Conservation (phyloP, 768 basidiomycete genomes). For the Pisolithus sp. region DNA sequence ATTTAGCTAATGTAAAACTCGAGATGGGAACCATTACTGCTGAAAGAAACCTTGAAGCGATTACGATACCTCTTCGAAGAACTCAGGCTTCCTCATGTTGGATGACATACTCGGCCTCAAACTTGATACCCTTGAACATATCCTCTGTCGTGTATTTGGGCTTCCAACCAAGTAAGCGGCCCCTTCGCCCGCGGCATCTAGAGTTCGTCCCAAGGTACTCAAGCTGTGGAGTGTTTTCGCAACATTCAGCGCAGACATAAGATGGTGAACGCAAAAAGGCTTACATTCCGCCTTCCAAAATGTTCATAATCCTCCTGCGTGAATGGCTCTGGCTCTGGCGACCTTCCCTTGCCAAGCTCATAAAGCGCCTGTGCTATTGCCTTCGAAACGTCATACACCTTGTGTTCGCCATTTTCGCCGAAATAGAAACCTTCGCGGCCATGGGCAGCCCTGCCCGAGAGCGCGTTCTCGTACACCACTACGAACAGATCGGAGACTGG, state of each 20-base stretch:
- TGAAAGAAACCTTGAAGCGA: background rate
- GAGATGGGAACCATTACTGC: background rate
- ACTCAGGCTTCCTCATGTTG: conserved; percentile 1
- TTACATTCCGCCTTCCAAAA: conserved; percentile 1
- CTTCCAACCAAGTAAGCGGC: conserved; percentile 22
- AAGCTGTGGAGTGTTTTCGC: conserved; percentile 7
- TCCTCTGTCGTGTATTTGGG: conserved; percentile 27
- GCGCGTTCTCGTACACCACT: conserved; percentile 10
- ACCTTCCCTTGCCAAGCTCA: conserved; percentile 11
- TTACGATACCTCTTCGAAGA: background rate
- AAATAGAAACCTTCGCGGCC: conserved; percentile 22
- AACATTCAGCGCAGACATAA: conserved; percentile 10
- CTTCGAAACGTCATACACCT: conserved; percentile 9
- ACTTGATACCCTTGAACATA: conserved; percentile 13
- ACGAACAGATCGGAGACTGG: conserved; percentile 14
- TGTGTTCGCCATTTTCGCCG: conserved; percentile 17
- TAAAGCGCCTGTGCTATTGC: conserved; percentile 9
- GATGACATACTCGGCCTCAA: conserved; percentile 17
- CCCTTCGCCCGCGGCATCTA: conserved; percentile 12
- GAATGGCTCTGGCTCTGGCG: conserved; percentile 9
- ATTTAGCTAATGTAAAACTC: background rate
- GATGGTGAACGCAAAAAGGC: background rate
- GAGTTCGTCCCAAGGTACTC: conserved; percentile 18
- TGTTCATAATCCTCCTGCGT: conserved; percentile 11
- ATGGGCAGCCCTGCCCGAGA: conserved; percentile 10